Percentiles rank a stretch among this genome's conserved stretches.
Evolutionary conservation across 139 green algal species (phyloP).

Genomic region (Ostreobium quekettii): DNA sequence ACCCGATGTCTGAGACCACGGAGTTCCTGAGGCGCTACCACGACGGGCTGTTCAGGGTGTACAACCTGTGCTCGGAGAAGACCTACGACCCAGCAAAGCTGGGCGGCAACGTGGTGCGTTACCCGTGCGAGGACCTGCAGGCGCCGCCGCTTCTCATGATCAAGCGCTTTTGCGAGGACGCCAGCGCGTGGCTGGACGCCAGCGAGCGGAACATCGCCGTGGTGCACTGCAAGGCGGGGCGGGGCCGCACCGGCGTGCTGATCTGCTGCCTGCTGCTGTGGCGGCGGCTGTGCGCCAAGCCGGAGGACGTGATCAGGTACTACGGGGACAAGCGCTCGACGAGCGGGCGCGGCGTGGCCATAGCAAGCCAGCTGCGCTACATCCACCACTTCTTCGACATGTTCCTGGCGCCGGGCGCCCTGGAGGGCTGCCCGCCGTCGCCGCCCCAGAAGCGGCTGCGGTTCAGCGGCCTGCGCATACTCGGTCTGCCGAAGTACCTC

Average conservation of each 20-base stretch:
- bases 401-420: no score
- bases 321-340: no score
- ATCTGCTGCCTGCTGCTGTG: conserved; percentile 52
- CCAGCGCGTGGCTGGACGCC: conserved; percentile 35
- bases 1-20: conserved; percentile 36
- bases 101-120: conserved; percentile 29
- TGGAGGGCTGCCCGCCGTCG: no score
- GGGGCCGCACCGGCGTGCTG: conserved; percentile 57
- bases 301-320: no score
- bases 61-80: conserved; percentile 61
- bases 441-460: no score
- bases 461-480: no score
- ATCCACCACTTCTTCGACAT: no score
- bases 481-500: no score
- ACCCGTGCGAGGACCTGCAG: conserved; percentile 58
- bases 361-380: no score
- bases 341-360: no score
- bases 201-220: conserved; percentile 36
- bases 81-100: conserved; percentile 33
- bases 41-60: conserved; percentile 37
- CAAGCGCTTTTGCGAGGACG: conserved; percentile 39
- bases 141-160: conserved; percentile 44
- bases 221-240: conserved; percentile 73
- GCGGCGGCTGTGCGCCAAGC: no score
- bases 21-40: conserved; percentile 40